phyloP scores from a whole-genome alignment of 192 early-diverging fungal genomes.

The Lobosporangium transversale region DNA sequence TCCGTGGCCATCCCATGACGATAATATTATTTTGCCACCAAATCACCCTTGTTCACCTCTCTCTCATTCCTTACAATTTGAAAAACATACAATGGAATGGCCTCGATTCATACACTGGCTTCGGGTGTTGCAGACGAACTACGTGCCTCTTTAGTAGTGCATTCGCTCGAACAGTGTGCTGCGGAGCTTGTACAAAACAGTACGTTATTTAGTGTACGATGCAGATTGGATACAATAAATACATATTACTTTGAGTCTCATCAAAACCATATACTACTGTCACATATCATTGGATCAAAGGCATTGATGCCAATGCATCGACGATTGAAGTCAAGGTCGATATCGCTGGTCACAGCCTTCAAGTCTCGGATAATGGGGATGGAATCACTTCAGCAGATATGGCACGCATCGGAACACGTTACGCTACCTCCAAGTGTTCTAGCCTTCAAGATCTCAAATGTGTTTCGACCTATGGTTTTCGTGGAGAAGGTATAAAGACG shows the following conservation, averaged over 20 bases:
- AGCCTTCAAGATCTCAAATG: slow-evolving; percentile 51
- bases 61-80: not conserved
- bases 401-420: slow-evolving; percentile 58
- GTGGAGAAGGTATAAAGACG: slow-evolving; percentile 70
- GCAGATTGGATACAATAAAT: not conserved
- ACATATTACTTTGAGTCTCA: not conserved
- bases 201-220: no score
- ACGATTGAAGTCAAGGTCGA: slow-evolving; percentile 60
- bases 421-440: slow-evolving; percentile 69
- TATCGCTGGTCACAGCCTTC: slow-evolving; percentile 55
- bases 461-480: slow-evolving; percentile 68
- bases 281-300: slow-evolving; percentile 17
- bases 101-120: slow-evolving; percentile 43
- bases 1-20: no score
- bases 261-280: not conserved
- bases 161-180: slow-evolving; percentile 61
- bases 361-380: slow-evolving; percentile 70
- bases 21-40: slow-evolving; percentile 40
- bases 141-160: slow-evolving; percentile 49
- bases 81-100: slow-evolving; percentile 39
- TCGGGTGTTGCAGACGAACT: slow-evolving; percentile 36
- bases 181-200: slow-evolving; percentile 73
- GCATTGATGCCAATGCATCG: slow-evolving; percentile 66
- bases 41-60: not conserved
- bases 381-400: slow-evolving; percentile 65